Evolutionary conservation across 1,284 basidiomycete species (phyloP).

Genomic region (Ceratobasidium papillatum): DNA sequence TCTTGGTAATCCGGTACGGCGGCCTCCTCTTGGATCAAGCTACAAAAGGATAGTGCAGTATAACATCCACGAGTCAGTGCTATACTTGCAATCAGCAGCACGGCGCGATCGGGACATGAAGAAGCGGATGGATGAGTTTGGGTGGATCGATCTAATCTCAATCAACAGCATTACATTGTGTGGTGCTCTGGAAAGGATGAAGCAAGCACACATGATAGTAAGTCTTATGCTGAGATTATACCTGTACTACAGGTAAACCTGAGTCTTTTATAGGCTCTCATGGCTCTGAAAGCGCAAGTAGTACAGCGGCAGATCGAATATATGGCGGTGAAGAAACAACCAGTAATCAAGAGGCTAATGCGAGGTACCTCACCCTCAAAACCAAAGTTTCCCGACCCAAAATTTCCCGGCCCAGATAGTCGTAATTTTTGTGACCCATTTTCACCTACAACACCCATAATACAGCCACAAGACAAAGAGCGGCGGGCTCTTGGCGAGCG

Average conservation of each 20-base stretch:
- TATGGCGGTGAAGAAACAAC: not conserved
- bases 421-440: not conserved
- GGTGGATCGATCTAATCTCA: not conserved
- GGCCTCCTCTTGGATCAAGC: not conserved
- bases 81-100: not conserved
- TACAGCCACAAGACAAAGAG: not conserved
- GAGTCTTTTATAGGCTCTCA: not conserved
- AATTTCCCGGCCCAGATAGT: no score
- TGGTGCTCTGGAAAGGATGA: conserved; percentile 11
- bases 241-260: not conserved
- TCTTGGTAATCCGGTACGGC: not conserved
- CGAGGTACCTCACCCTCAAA: not conserved
- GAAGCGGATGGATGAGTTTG: not conserved
- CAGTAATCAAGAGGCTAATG: not conserved
- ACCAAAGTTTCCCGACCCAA: no score
- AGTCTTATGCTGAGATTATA: not conserved
- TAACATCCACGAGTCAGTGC: conserved; percentile 5
- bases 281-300: not conserved
- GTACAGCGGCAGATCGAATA: not conserved
- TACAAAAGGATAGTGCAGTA: not conserved
- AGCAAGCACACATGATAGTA: conserved; percentile 18
- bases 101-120: not conserved
- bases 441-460: not conserved
- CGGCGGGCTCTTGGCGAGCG: not conserved
- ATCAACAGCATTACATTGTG: not conserved